Conservation (phyloP, 1,139 yeast genomes). For the Sugiyamaella novakii region DNA sequence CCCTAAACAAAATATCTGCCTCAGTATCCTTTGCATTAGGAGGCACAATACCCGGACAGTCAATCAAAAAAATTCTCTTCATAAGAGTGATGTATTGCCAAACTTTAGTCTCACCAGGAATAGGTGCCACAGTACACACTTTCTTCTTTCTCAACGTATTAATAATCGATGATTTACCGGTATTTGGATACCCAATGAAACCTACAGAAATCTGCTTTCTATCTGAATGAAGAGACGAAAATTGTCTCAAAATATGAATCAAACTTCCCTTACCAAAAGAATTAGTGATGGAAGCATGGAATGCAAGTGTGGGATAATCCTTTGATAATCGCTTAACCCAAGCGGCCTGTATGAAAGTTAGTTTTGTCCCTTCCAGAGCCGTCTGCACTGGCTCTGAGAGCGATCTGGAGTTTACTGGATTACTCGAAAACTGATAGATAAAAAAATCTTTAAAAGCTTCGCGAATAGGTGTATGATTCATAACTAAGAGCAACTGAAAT, state of each 20-base stretch:
- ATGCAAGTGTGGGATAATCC: constrained; percentile 91
- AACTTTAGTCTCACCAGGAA: constrained; percentile 98
- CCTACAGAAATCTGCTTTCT: constrained; percentile 97
- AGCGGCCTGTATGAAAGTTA: constrained; percentile 68
- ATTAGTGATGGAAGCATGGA: constrained; percentile 96
- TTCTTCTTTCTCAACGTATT: constrained; percentile 91
- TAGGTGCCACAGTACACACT: constrained; percentile 96
- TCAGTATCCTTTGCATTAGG: constrained; percentile 88
- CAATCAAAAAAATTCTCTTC: constrained; percentile 93
- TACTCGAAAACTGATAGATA: constrained; percentile 18
- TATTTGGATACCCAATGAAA: constrained; percentile 94
- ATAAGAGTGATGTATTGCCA: constrained; percentile 98
- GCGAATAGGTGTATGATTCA: constrained; percentile 40
- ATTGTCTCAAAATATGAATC: constrained; percentile 90
- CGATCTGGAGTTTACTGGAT: no score
- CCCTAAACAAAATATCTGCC: constrained; percentile 92
- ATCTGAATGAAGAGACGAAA: constrained; percentile 85
- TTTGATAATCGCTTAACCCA: constrained; percentile 96
- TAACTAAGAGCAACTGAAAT: constrained; percentile 44
- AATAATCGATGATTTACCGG: constrained; percentile 95
- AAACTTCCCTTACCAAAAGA: constrained; percentile 97
- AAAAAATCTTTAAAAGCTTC: constrained; percentile 2
- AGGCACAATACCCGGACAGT: constrained; percentile 99
- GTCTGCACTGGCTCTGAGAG: no score
- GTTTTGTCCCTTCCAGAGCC: not conserved